These are phyloP conservation scores for Talaromyces adpressus DNA, from an alignment of 495 filamentous ascomycete genomes.

Conservation along the genomic window DNA sequence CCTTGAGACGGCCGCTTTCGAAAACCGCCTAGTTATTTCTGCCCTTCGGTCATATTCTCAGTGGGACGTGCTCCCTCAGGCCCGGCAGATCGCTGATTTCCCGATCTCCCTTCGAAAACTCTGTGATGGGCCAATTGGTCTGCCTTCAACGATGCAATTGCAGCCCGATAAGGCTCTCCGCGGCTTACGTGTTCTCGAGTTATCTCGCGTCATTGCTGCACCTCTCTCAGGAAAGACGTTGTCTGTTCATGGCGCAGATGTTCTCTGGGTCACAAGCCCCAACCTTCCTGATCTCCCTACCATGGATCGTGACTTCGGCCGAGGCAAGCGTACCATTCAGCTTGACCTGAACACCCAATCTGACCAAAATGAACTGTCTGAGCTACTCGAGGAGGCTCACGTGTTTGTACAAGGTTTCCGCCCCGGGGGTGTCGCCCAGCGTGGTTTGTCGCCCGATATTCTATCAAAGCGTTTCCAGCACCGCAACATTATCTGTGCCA, in stretches of 20 bases:
- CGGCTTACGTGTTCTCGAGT: slow-evolving; percentile 43
- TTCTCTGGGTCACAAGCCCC: slow-evolving; percentile 56
- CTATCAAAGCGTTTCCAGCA: slow-evolving; percentile 27
- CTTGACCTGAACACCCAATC: slow-evolving; percentile 52
- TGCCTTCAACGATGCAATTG: background rate
- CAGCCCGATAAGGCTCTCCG: slow-evolving; percentile 14
- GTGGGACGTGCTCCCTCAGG: slow-evolving; percentile 37
- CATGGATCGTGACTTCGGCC: slow-evolving; percentile 61
- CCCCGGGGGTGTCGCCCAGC: slow-evolving; percentile 45
- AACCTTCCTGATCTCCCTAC: slow-evolving; percentile 55
- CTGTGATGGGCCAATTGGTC: slow-evolving; percentile 12
- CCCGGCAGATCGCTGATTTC: slow-evolving; percentile 24
- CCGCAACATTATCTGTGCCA: slow-evolving; percentile 51
- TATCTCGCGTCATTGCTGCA: slow-evolving; percentile 45
- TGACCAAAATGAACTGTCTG: slow-evolving; percentile 34
- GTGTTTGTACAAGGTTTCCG: slow-evolving; percentile 51
- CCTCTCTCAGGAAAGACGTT: slow-evolving; percentile 50
- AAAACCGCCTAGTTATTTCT: slow-evolving; percentile 28
- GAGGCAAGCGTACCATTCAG: slow-evolving; percentile 45
- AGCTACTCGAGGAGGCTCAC: slow-evolving; percentile 40
- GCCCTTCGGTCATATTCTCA: slow-evolving; percentile 28
- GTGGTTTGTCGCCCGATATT: slow-evolving; percentile 40
- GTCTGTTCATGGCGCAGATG: slow-evolving; percentile 51
- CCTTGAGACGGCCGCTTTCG: slow-evolving; percentile 25
- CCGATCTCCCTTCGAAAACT: slow-evolving; percentile 29